These are phyloP conservation scores for Syzygium oleosum DNA, from an alignment of 345 rosid species.

Conservation along the genomic window DNA sequence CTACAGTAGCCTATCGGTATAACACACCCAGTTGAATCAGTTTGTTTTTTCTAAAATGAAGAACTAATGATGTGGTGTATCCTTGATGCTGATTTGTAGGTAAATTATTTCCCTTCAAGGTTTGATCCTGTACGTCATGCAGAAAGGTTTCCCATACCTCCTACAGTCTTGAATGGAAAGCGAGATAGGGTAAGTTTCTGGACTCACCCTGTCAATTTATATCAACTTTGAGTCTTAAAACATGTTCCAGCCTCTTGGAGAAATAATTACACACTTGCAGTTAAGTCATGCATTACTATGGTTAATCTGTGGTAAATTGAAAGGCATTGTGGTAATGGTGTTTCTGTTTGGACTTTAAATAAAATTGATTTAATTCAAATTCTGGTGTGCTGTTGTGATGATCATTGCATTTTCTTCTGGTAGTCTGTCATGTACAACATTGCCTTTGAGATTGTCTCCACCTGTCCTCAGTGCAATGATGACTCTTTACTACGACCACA, in stretches of 20 bases:
- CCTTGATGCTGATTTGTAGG: constrained; percentile 29
- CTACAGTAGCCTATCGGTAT: background rate
- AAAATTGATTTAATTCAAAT: background rate
- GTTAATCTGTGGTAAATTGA: background rate
- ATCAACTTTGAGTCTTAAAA: background rate
- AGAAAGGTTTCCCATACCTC: constrained; percentile 43
- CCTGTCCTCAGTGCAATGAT: background rate
- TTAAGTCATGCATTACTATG: background rate
- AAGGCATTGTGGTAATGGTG: background rate
- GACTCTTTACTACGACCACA: background rate
- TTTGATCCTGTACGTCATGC: constrained; percentile 70
- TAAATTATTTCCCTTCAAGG: constrained; percentile 94
- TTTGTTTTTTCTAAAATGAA: background rate
- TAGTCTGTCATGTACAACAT: background rate
- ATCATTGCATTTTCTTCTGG: background rate
- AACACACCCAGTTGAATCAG: background rate
- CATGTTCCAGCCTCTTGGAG: background rate
- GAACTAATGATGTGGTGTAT: background rate
- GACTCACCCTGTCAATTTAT: background rate
- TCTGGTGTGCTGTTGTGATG: background rate
- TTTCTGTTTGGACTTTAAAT: background rate
- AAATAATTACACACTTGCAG: background rate
- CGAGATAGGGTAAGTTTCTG: constrained; percentile 65
- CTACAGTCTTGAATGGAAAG: constrained; percentile 47
- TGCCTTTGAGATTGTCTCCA: background rate